A percentile compares a stretch with the other conserved stretches of the same genome.
These are phyloP conservation scores for Coix lacrymajobi DNA, from an alignment of 176 grass and related monocot species.

Conservation along the genomic window DNA sequence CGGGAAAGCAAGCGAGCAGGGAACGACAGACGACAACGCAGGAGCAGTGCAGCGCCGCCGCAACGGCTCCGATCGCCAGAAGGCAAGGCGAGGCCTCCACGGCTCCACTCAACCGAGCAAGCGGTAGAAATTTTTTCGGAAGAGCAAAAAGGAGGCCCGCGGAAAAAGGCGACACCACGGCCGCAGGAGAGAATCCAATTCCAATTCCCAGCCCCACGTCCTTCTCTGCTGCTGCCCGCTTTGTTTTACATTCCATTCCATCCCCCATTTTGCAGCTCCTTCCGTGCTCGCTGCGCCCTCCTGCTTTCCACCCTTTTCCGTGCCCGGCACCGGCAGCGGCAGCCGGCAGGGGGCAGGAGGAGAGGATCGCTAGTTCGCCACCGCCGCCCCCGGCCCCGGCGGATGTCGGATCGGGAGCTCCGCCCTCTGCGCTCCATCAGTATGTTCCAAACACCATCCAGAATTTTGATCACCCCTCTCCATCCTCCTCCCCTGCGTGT, in stretches of 20 bases:
- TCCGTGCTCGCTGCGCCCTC: not conserved
- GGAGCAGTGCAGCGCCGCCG: not conserved
- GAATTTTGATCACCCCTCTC: not conserved
- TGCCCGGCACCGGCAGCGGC: not conserved
- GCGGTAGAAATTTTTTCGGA: not conserved
- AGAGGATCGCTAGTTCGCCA: not conserved
- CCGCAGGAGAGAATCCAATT: slow-evolving; percentile 44
- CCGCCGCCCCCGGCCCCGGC: not conserved
- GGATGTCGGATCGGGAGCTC: slow-evolving; percentile 55
- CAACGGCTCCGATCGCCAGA: not conserved
- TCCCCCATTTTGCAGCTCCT: not conserved
- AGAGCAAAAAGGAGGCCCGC: not conserved
- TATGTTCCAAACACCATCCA: not conserved
- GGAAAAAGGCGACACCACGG: slow-evolving; percentile 6
- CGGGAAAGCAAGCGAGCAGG: slow-evolving; percentile 19
- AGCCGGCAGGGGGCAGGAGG: not conserved
- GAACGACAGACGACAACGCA: no score
- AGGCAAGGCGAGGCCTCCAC: not conserved
- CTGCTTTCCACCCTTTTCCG: not conserved
- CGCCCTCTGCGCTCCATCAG: slow-evolving; percentile 47
- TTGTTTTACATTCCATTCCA: slow-evolving; percentile 6
- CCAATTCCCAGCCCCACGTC: slow-evolving; percentile 28
- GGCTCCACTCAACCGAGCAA: slow-evolving; percentile 10
- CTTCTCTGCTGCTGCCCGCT: not conserved
- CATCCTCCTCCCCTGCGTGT: not conserved